Conservation (phyloP, 257 asterid species). For the Solanum lycopersicoides region DNA sequence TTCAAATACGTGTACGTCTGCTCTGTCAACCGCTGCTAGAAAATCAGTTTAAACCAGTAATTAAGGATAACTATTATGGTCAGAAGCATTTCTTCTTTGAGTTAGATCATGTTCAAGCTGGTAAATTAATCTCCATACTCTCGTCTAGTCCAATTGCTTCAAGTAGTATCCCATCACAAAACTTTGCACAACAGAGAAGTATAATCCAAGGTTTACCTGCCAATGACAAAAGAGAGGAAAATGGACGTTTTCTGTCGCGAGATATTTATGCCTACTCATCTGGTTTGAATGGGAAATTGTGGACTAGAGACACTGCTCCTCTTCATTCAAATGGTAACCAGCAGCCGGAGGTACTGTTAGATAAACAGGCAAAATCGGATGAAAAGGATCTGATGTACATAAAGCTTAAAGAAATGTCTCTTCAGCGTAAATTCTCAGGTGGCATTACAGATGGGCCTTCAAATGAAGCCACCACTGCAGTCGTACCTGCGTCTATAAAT, state of each 20-base stretch:
- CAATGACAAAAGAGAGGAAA: slow-evolving; percentile 19
- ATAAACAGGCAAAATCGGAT: slow-evolving; percentile 14
- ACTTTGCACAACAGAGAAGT: slow-evolving; percentile 8
- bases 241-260: slow-evolving; percentile 19
- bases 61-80: slow-evolving; percentile 57
- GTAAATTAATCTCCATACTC: slow-evolving; percentile 45
- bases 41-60: slow-evolving; percentile 54
- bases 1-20: slow-evolving; percentile 49
- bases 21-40: slow-evolving; percentile 51
- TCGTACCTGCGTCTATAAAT: slow-evolving; percentile 17
- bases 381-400: slow-evolving; percentile 35
- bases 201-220: slow-evolving; percentile 5
- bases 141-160: slow-evolving; percentile 37
- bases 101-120: slow-evolving; percentile 75
- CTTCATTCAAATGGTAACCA: slow-evolving; percentile 15
- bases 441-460: slow-evolving; percentile 9
- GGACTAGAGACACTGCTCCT: slow-evolving; percentile 17
- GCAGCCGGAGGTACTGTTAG: slow-evolving; percentile 8
- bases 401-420: slow-evolving; percentile 52
- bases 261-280: slow-evolving; percentile 17
- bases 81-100: slow-evolving; percentile 66
- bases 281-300: slow-evolving; percentile 20
- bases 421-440: slow-evolving; percentile 4
- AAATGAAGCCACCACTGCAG: slow-evolving; percentile 16
- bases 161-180: slow-evolving; percentile 14